Evolutionary conservation across 2,329 filamentous ascomycete species (phyloP).

Genomic region (Hansfordia pulvinata): DNA sequence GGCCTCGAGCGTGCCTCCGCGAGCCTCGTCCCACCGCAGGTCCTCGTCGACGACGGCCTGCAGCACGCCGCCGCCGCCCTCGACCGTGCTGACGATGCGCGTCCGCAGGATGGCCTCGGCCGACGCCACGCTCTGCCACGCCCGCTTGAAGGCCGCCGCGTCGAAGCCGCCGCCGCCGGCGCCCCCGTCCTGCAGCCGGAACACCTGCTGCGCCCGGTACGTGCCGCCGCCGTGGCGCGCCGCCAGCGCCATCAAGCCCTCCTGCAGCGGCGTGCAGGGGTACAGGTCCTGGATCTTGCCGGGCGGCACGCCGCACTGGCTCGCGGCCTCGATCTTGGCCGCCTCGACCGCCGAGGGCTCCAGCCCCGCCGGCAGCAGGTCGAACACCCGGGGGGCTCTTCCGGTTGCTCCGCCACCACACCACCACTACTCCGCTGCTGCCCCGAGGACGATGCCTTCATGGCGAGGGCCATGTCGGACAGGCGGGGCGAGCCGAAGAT

Average conservation of each 20-base stretch:
- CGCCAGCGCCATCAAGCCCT: not conserved
- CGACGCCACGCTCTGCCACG: no score
- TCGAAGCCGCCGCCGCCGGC: no score
- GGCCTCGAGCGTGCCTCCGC: not conserved
- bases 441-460: no score
- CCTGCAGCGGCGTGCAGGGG: not conserved
- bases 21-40: not conserved
- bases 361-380: not conserved
- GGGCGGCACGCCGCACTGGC: not conserved
- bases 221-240: no score
- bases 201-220: no score
- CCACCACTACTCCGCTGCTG: no score
- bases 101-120: no score
- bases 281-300: not conserved
- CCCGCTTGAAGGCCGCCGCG: not conserved
- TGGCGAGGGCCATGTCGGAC: not conserved
- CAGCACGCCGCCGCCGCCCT: not conserved
- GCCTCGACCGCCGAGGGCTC: not conserved
- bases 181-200: no score
- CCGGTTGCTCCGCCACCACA: no score
- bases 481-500: not conserved
- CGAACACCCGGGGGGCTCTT: not conserved
- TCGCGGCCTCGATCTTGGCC: no score
- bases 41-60: conserved; percentile 1
- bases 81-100: no score